Conservation (phyloP, 768 basidiomycete species). For the Leucocoprinus birnbaumii region DNA sequence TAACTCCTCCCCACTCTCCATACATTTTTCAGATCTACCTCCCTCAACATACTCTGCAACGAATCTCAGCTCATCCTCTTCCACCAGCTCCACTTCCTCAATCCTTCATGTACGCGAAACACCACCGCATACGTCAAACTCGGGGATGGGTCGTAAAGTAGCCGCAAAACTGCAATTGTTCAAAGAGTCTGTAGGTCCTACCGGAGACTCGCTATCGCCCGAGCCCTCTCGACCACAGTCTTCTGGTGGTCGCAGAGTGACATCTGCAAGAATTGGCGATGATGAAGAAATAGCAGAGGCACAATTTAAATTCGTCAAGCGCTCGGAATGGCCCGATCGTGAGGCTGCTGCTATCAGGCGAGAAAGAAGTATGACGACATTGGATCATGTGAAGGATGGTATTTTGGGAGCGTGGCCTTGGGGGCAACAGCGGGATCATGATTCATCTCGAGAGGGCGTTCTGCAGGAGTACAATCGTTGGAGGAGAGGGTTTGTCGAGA, state of each 20-base stretch:
- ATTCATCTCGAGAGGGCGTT: slow-evolving; percentile 39
- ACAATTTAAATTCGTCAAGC: slow-evolving; percentile 78
- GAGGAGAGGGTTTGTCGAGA: slow-evolving; percentile 45
- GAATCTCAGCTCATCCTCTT: slow-evolving; percentile 32
- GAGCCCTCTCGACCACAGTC: slow-evolving; percentile 30
- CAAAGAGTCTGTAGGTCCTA: slow-evolving; percentile 60
- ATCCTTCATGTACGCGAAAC: slow-evolving; percentile 27
- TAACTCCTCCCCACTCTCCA: slow-evolving; percentile 24
- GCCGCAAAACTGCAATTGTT: slow-evolving; percentile 81
- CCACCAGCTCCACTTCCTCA: slow-evolving; percentile 22
- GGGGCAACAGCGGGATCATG: slow-evolving; percentile 28
- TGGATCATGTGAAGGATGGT: slow-evolving; percentile 55
- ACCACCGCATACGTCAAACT: slow-evolving; percentile 25
- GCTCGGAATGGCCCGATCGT: slow-evolving; percentile 83
- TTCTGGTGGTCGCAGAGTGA: slow-evolving; percentile 20
- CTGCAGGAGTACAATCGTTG: slow-evolving; percentile 51
- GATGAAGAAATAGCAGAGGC: slow-evolving; percentile 59
- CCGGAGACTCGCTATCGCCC: slow-evolving; percentile 27
- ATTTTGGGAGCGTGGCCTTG: slow-evolving; percentile 26
- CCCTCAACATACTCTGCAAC: slow-evolving; percentile 27
- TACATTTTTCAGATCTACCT: slow-evolving; percentile 30
- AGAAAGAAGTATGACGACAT: slow-evolving; percentile 60
- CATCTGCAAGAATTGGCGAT: slow-evolving; percentile 33
- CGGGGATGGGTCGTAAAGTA: slow-evolving; percentile 76
- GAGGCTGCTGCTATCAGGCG: slow-evolving; percentile 69